These are phyloP conservation scores for Filobasidium wieringae DNA, from an alignment of 768 basidiomycete species.

Conservation along the genomic window DNA sequence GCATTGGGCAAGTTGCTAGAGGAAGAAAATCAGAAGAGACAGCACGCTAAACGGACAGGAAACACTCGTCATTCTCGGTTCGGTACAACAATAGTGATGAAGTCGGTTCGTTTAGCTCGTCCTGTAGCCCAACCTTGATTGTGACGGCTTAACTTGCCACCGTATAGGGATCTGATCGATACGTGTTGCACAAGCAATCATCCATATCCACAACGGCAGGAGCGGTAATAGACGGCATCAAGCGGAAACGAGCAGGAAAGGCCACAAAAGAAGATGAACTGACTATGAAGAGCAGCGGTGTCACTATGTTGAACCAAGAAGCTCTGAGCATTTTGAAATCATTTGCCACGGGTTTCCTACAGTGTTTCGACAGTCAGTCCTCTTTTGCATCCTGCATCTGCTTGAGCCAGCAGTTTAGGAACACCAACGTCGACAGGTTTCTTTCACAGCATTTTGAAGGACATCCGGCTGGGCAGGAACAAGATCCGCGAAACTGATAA, in stretches of 20 bases:
- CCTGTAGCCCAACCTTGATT: not conserved
- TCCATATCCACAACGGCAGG: conserved; percentile 50
- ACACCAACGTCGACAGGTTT: too few species aligned
- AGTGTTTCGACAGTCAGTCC: conserved; percentile 73
- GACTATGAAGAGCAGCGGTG: conserved; percentile 1
- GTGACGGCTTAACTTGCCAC: not conserved
- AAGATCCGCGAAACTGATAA: conserved; percentile 94
- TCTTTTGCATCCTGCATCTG: conserved; percentile 3
- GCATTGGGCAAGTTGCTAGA: conserved; percentile 62
- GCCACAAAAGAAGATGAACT: conserved; percentile 23
- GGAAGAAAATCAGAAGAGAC: conserved; percentile 57
- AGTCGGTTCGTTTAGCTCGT: conserved; percentile 40
- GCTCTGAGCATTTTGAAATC: conserved; percentile 47
- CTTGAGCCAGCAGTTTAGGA: conserved; percentile 11
- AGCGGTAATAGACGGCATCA: conserved; percentile 31
- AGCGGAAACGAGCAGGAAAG: conserved; percentile 23
- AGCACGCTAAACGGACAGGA: conserved; percentile 47
- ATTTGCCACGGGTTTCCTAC: conserved; percentile 61
- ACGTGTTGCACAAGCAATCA: conserved; percentile 71
- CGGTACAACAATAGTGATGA: conserved; percentile 83
- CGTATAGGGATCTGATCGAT: conserved; percentile 38
- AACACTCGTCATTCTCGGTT: conserved; percentile 83
- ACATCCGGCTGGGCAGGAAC: conserved; percentile 80
- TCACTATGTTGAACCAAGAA: conserved; percentile 31
- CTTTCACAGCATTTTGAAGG: conserved; percentile 69